Percentiles rank a stretch among this genome's conserved stretches.
phyloP scores from a whole-genome alignment of 768 basidiomycete species.

The Mrakia blollopis region DNA sequence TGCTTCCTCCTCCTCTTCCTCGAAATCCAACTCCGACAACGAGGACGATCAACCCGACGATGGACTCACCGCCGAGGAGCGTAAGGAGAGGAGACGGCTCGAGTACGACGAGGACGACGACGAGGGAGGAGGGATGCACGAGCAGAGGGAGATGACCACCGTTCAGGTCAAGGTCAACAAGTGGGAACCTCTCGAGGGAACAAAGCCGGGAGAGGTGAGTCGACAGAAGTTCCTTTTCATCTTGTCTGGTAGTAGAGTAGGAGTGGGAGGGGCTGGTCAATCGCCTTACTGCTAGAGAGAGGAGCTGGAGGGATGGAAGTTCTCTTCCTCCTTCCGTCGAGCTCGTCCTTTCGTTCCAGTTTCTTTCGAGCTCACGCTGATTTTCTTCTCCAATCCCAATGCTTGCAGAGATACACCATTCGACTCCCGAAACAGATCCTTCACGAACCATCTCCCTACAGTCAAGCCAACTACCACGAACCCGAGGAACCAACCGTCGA shows the following conservation, averaged over 20 bases:
- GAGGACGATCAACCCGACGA: conserved; percentile 45
- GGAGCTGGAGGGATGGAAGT: background rate
- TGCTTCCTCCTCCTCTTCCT: conserved; percentile 2
- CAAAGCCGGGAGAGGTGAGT: conserved; percentile 68
- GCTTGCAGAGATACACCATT: conserved; percentile 74
- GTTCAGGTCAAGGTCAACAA: conserved; percentile 80
- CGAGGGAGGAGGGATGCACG: conserved; percentile 53
- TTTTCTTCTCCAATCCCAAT: conserved; percentile 6
- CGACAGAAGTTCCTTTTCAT: background rate
- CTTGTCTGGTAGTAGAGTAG: background rate
- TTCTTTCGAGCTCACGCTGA: background rate
- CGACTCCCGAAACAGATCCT: conserved; percentile 91
- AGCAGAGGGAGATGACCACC: conserved; percentile 57
- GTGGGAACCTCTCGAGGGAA: conserved; percentile 69
- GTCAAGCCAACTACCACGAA: conserved; percentile 60
- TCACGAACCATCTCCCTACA: conserved; percentile 75
- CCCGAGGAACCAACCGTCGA: conserved; percentile 72
- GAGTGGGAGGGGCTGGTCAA: no score
- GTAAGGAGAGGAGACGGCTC: conserved; percentile 33
- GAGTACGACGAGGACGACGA: conserved; percentile 57
- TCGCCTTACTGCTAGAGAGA: no score
- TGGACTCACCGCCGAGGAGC: conserved; percentile 50
- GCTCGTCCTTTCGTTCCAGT: background rate
- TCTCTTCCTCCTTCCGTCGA: conserved; percentile 25
- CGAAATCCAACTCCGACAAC: background rate